Conservation (phyloP, 257 asterid species). For the Echites panduratus region DNA sequence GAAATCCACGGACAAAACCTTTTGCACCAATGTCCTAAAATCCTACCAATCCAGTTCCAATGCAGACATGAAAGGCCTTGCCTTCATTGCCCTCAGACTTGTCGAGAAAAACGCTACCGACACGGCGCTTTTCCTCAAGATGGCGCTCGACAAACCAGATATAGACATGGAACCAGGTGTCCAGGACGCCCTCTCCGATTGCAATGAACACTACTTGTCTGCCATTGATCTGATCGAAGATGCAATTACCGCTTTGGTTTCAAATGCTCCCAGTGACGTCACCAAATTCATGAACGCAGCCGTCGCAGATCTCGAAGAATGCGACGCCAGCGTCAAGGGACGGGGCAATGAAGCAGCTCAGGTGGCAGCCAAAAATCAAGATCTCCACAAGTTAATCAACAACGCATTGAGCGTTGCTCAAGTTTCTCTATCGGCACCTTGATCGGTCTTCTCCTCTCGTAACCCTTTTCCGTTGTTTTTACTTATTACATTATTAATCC, state of each 20-base stretch:
- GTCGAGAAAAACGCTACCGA: slow-evolving; percentile 18
- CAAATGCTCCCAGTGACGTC: slow-evolving; percentile 24
- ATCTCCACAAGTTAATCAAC: slow-evolving; percentile 10
- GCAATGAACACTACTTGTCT: slow-evolving; percentile 42
- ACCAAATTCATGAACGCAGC: slow-evolving; percentile 33
- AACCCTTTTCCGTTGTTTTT: neutral
- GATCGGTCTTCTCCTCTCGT: neutral
- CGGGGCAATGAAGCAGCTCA: neutral
- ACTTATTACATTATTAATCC: no score
- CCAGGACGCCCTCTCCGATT: slow-evolving; percentile 36
- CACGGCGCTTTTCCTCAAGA: slow-evolving; percentile 14
- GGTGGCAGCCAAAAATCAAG: slow-evolving; percentile 9
- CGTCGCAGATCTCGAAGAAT: slow-evolving; percentile 19
- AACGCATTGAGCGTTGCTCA: slow-evolving; percentile 13
- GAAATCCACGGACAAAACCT: neutral
- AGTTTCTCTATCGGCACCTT: slow-evolving; percentile 1
- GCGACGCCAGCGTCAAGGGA: slow-evolving; percentile 23
- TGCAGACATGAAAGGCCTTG: slow-evolving; percentile 20
- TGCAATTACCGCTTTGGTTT: slow-evolving; percentile 22
- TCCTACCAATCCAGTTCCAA: slow-evolving; percentile 13
- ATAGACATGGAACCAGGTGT: neutral
- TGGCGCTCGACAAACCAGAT: neutral
- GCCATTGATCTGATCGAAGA: slow-evolving; percentile 58
- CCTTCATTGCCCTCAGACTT: slow-evolving; percentile 18
- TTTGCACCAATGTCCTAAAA: slow-evolving; percentile 7